Evolutionary conservation across 805 yeast genomes (phyloP).

Genomic region (Clavispora vitiphila): DNA sequence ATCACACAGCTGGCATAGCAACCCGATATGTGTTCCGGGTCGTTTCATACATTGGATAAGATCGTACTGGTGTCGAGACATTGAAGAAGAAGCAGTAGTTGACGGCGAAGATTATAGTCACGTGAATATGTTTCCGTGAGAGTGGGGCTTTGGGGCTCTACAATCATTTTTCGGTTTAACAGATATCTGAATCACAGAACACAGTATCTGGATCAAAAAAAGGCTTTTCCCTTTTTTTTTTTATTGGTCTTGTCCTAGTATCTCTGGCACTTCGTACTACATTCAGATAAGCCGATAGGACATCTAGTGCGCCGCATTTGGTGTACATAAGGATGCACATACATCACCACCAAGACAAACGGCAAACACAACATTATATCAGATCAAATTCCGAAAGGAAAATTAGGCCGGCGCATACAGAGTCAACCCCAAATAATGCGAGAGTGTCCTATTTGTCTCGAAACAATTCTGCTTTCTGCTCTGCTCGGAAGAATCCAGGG

Average conservation of each 20-base stretch:
- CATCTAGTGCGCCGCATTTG: neutral
- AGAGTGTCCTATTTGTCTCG: constrained; percentile 63
- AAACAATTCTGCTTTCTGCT: constrained; percentile 9
- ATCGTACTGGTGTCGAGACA: constrained; percentile 91
- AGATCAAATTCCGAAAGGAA: neutral
- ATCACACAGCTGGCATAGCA: constrained; percentile 79
- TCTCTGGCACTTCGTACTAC: too few species aligned
- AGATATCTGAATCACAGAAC: too few species aligned
- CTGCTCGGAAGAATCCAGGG: constrained; percentile 21
- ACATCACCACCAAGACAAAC: neutral
- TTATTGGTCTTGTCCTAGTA: too few species aligned
- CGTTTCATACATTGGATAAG: constrained; percentile 78
- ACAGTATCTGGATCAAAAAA: too few species aligned
- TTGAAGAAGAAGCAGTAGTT: constrained; percentile 17
- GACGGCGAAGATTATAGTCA: neutral
- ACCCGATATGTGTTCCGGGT: constrained; percentile 71
- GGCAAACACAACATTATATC: neutral
- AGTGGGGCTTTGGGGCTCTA: too few species aligned
- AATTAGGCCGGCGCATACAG: neutral
- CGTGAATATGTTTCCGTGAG: neutral
- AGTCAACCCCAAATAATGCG: neutral
- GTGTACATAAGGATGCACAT: neutral
- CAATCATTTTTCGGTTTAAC: too few species aligned
- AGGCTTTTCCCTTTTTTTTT: too few species aligned
- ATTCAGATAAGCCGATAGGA: too few species aligned